Percentiles rank a stretch among this genome's conserved stretches.
phyloP scores from a whole-genome alignment of 2,329 filamentous ascomycete species.

The Aspergillus bombycis region DNA sequence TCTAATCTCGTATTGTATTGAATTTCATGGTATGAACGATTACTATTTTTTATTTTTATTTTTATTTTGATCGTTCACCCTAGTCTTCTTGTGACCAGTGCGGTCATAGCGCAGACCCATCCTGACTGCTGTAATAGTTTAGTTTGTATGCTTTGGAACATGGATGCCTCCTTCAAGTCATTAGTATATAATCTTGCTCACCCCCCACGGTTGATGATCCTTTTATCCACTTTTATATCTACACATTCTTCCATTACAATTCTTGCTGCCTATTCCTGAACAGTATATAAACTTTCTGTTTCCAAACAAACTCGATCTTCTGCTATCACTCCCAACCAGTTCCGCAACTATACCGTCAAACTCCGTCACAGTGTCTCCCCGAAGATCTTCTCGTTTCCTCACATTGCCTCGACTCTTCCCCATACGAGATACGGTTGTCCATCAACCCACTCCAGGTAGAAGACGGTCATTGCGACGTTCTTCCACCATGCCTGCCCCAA shows the following conservation, averaged over 20 bases:
- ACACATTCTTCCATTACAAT: background rate
- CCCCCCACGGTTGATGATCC: background rate
- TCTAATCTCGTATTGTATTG: background rate
- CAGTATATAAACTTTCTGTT: background rate
- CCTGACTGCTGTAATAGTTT: background rate
- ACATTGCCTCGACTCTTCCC: constrained; percentile 22
- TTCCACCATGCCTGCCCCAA: constrained; percentile 35
- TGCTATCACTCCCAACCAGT: background rate
- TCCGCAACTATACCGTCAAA: background rate
- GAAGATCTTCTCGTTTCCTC: constrained; percentile 26
- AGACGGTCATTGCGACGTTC: constrained; percentile 26
- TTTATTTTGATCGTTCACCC: background rate
- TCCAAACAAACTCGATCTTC: constrained; percentile 3
- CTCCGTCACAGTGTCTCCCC: constrained; percentile 36
- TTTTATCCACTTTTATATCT: background rate
- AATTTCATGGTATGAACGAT: background rate
- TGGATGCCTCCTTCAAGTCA: constrained; percentile 18
- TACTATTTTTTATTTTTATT: background rate
- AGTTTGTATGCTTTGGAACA: background rate
- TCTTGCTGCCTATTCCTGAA: background rate
- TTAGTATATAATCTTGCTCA: constrained; percentile 13
- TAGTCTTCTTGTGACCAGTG: constrained; percentile 22
- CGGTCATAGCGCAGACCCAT: constrained; percentile 18
- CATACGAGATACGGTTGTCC: constrained; percentile 24
- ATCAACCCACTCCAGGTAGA: constrained; percentile 19